Evolutionary conservation across 2,329 filamentous ascomycete genomes (phyloP).

Genomic region (Colletotrichum chrysophilum): DNA sequence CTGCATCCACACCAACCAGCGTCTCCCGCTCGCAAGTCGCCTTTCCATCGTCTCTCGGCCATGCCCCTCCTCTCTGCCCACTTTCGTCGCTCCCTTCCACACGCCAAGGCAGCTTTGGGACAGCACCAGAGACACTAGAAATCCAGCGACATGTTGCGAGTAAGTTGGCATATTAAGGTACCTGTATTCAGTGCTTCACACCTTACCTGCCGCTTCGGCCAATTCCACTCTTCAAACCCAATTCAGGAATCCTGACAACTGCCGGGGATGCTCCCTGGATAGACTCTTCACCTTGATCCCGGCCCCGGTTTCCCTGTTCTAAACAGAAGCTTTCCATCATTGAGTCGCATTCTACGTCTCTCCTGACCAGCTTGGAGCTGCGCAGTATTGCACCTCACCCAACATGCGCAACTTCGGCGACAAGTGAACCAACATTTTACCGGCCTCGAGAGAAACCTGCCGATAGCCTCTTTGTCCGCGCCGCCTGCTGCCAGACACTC

Average conservation of each 20-base stretch:
- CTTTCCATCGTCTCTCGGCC: neutral
- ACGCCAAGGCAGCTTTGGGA: slow-evolving; percentile 5
- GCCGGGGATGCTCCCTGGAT: neutral
- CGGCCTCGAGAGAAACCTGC: neutral
- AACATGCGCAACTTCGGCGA: neutral
- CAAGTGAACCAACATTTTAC: neutral
- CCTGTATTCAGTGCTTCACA: neutral
- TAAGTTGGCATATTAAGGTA: neutral
- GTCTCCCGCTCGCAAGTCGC: neutral
- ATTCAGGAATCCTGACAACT: neutral
- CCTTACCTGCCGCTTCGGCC: neutral
- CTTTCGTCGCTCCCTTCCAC: neutral
- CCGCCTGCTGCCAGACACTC: slow-evolving; percentile 3
- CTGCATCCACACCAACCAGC: slow-evolving; percentile 12
- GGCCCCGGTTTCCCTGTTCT: neutral
- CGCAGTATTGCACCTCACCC: neutral
- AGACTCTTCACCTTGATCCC: neutral
- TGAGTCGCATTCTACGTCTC: neutral
- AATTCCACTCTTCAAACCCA: neutral
- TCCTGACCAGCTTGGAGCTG: neutral
- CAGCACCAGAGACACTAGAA: neutral
- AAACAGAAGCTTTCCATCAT: slow-evolving; percentile 4
- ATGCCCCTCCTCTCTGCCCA: neutral
- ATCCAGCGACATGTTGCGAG: neutral
- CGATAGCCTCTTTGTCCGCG: neutral